Conservation (phyloP, 495 filamentous ascomycete genomes). For the Podospora pseudopauciseta region DNA sequence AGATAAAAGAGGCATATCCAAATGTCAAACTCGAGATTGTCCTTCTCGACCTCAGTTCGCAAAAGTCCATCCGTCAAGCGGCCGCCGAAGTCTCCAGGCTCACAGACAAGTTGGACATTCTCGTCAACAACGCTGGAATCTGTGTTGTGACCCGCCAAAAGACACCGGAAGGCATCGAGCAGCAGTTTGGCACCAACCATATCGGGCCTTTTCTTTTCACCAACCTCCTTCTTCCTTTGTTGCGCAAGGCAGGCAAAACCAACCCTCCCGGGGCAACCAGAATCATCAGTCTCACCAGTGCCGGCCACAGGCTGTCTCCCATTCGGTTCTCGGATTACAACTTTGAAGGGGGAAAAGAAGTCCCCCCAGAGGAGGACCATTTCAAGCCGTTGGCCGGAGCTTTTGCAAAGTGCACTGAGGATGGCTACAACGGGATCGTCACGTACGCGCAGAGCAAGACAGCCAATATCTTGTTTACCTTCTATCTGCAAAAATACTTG, state of each 20-base stretch:
- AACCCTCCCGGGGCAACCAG: conserved; percentile 37
- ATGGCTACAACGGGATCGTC: conserved; percentile 53
- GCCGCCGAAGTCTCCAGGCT: conserved; percentile 38
- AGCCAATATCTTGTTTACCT: conserved; percentile 58
- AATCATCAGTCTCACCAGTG: conserved; percentile 44
- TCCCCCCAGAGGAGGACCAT: conserved; percentile 40
- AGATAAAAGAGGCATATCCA: conserved; percentile 37
- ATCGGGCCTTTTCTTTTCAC: conserved; percentile 58
- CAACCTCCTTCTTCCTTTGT: conserved; percentile 50
- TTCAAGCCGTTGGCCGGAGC: conserved; percentile 28
- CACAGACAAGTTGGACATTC: conserved; percentile 48
- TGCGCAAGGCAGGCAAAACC: conserved; percentile 36
- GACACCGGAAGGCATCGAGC: conserved; percentile 49
- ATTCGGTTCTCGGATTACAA: conserved; percentile 58
- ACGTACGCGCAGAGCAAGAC: conserved; percentile 59
- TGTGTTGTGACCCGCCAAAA: conserved; percentile 32
- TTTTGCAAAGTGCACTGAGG: conserved; percentile 35
- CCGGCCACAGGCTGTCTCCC: conserved; percentile 50
- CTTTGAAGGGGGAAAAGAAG: conserved; percentile 41
- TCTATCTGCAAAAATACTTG: conserved; percentile 43
- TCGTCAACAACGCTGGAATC: conserved; percentile 56
- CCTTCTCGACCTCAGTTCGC: conserved; percentile 46
- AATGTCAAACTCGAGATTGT: conserved; percentile 37
- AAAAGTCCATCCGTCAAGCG: conserved; percentile 42
- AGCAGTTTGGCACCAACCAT: conserved; percentile 58